phyloP scores from a whole-genome alignment of 2,329 filamentous ascomycete species.

The Metarhizium brunneum region DNA sequence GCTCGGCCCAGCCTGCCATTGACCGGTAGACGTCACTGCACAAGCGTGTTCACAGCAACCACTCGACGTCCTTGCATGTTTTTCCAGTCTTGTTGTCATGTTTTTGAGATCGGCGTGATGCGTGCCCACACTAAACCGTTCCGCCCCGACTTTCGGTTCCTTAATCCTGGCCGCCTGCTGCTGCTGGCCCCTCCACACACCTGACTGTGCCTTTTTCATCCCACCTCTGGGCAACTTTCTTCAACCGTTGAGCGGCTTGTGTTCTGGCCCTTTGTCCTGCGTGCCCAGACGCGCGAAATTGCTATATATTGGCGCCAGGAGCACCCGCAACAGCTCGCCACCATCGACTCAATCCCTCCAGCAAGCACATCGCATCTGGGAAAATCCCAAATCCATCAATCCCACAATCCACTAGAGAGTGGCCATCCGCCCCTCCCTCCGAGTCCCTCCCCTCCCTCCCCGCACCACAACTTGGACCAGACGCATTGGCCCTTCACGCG shows the following conservation, averaged over 20 bases:
- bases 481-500: conserved; percentile 8
- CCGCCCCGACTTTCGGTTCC: neutral
- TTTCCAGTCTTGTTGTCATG: neutral
- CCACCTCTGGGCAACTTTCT: neutral
- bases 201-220: neutral
- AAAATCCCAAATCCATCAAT: conserved; percentile 5
- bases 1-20: no score
- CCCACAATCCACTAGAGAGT: conserved; percentile 5
- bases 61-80: neutral
- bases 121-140: neutral
- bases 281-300: neutral
- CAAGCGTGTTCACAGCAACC: neutral
- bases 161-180: neutral
- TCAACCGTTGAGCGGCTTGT: neutral
- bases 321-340: neutral
- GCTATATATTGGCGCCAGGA: neutral
- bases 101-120: neutral
- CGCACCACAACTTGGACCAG: conserved; percentile 3
- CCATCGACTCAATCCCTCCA: neutral
- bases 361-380: neutral
- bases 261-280: neutral
- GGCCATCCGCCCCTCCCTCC: conserved; percentile 4
- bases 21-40: neutral
- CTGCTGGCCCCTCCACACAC: neutral
- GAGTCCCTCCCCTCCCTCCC: conserved; percentile 3